Evolutionary conservation across 129 eudicot species (phyloP), one percentile per base, ranked within the genome.

Genomic region (Chrysanthemum makinoi): DNA sequence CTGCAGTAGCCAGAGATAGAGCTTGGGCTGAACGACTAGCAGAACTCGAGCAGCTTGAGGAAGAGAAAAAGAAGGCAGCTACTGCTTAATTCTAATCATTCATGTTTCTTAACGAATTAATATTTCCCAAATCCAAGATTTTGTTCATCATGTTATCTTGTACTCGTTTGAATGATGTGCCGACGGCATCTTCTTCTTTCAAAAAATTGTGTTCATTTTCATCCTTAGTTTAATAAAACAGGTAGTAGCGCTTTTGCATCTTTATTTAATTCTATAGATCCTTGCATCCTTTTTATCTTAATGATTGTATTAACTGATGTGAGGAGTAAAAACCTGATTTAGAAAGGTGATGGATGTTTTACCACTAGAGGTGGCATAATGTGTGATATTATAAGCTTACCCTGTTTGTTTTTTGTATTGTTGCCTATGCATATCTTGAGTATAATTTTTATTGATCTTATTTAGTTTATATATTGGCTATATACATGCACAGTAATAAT

Each of bases 1-100:
- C 96, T 65, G 96, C 97, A 47, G 99, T 90, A 70, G 99, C 97
- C 16, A 90, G 99, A 69, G 99, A 94, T 10, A 87, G 97, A 75
- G 99, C 91, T 10, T 94, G 97, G 99, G 88, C 88, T 44, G 81
- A 85, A 75, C 78, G 91, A 80, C 82, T 94, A 39, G 75, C 79
- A 28, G 96, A 94, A 79, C 77, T 92, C 66, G 83, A 89, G 68
- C 81, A 68, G 77, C 80, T 84, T 10, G 95, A 86, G 73, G 84
- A 83, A 75, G 87, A 87, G 69, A 89, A 89, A 81, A 89, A 85
- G 68, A 76, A 58, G 76, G 48, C 79, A 2, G 63, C 91, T 58
- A 69, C 56, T 30, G 72, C 75, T 70, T 88, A 75, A 74, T 18
- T 59, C 60, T 66, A 7, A 14, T 5, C n/a, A 12, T 14, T 14